These are phyloP conservation scores for Aspergillus flavus DNA, from an alignment of 2,329 filamentous ascomycete genomes.

Conservation along the genomic window DNA sequence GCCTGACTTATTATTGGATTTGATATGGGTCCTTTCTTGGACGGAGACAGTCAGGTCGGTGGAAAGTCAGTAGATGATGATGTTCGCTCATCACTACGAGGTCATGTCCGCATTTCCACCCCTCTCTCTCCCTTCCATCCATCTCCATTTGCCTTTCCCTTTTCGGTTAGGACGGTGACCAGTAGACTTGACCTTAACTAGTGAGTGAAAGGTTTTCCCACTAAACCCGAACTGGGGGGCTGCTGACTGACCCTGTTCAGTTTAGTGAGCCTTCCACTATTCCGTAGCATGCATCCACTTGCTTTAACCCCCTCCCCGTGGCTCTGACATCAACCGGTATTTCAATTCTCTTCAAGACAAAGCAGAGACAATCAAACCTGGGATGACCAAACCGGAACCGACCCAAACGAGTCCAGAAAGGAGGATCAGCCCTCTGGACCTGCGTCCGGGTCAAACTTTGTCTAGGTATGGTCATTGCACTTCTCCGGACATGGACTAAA, in stretches of 20 bases:
- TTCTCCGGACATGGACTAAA: constrained; percentile 34
- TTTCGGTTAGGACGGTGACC: constrained; percentile 13
- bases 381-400: constrained; percentile 33
- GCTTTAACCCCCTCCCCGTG: constrained; percentile 26
- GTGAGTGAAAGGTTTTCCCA: constrained; percentile 2
- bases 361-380: constrained; percentile 29
- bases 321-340: constrained; percentile 43
- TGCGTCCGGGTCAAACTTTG: constrained; percentile 44
- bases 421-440: constrained; percentile 44
- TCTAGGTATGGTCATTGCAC: constrained; percentile 30
- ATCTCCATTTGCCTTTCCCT: constrained; percentile 9
- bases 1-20: constrained; percentile 38
- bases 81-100: constrained; percentile 15
- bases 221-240: constrained; percentile 19
- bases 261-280: constrained; percentile 23
- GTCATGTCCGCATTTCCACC: constrained; percentile 17
- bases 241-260: constrained; percentile 18
- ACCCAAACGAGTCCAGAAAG: constrained; percentile 38
- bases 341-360: constrained; percentile 29
- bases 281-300: constrained; percentile 35
- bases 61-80: constrained; percentile 6
- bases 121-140: constrained; percentile 9
- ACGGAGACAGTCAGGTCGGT: constrained; percentile 17
- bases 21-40: constrained; percentile 33
- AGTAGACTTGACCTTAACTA: constrained; percentile 7